A percentile compares a stretch with the other conserved stretches of the same genome.
phyloP scores from a whole-genome alignment of 2,329 filamentous ascomycete genomes.

The Diplodia corticola region DNA sequence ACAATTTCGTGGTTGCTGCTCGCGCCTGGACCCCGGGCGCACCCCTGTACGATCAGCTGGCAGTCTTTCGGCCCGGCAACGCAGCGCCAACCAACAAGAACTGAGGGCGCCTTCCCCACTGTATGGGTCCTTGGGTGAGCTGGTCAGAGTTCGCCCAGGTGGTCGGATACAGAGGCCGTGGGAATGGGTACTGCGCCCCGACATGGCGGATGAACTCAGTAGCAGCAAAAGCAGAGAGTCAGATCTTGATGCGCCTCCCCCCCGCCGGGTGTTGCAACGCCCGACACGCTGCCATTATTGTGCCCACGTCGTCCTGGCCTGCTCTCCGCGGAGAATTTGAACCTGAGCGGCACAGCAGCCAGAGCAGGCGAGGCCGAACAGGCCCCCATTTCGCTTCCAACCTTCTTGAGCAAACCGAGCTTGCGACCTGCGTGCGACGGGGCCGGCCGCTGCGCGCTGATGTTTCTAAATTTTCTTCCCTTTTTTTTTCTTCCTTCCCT shows the following conservation, averaged over 20 bases:
- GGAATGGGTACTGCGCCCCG: slow-evolving; percentile 13
- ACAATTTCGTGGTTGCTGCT: slow-evolving; percentile 15
- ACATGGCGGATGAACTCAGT: slow-evolving; percentile 4
- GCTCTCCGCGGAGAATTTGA: neutral
- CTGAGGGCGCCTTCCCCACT: slow-evolving; percentile 16
- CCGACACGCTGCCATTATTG: neutral
- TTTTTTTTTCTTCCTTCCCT: slow-evolving; percentile 21
- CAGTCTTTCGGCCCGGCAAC: slow-evolving; percentile 12
- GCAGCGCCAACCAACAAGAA: slow-evolving; percentile 20
- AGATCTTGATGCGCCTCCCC: neutral
- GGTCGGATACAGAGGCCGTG: slow-evolving; percentile 19
- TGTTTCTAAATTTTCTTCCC: neutral
- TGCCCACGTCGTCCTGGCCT: neutral
- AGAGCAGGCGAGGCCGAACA: slow-evolving; percentile 1
- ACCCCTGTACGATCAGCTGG: slow-evolving; percentile 19
- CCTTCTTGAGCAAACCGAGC: slow-evolving; percentile 6
- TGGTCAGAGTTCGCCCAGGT: slow-evolving; percentile 20
- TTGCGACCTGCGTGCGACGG: neutral
- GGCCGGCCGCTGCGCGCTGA: neutral
- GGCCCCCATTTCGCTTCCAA: slow-evolving; percentile 12
- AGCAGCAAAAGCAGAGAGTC: neutral
- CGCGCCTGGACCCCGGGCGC: slow-evolving; percentile 7
- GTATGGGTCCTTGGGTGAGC: slow-evolving; percentile 14
- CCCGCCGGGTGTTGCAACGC: neutral
- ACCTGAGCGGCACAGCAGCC: neutral